These are phyloP conservation scores for Zygoascus bituminiphila DNA, from an alignment of 805 yeast genomes.

Conservation along the genomic window DNA sequence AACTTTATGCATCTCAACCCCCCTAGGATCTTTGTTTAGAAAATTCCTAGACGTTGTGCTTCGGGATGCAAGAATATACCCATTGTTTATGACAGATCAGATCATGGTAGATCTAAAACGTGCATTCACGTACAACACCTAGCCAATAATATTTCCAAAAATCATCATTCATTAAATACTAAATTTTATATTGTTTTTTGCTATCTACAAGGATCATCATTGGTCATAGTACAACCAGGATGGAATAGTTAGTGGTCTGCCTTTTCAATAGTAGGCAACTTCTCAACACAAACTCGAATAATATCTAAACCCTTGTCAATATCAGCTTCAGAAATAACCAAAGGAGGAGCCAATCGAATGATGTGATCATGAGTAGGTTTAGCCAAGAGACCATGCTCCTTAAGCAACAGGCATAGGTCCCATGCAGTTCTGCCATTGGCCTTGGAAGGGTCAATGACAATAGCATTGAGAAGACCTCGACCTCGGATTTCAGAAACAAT, in stretches of 20 bases:
- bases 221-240: neutral
- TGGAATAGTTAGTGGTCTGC: neutral
- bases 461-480: conserved; percentile 78
- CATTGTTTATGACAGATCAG: too few relatives aligned
- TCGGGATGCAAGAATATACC: too few relatives aligned
- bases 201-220: neutral
- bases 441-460: conserved; percentile 78
- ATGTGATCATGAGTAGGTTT: conserved; percentile 96
- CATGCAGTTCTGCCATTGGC: conserved; percentile 90
- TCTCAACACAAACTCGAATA: conserved; percentile 51
- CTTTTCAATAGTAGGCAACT: conserved; percentile 28
- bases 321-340: conserved; percentile 84
- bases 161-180: too few relatives aligned
- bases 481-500: conserved; percentile 63
- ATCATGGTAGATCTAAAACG: too few relatives aligned
- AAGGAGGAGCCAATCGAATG: conserved; percentile 92
- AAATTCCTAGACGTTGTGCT: too few relatives aligned
- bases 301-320: conserved; percentile 70
- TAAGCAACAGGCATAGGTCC: conserved; percentile 90
- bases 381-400: conserved; percentile 81
- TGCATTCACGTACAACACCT: too few relatives aligned
- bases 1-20: too few relatives aligned
- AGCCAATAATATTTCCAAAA: too few relatives aligned
- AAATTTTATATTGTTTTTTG: too few relatives aligned
- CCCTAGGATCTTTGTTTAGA: too few relatives aligned